Conservation (phyloP, 2,329 filamentous ascomycete genomes). For the Neonectria neomacrospora region DNA sequence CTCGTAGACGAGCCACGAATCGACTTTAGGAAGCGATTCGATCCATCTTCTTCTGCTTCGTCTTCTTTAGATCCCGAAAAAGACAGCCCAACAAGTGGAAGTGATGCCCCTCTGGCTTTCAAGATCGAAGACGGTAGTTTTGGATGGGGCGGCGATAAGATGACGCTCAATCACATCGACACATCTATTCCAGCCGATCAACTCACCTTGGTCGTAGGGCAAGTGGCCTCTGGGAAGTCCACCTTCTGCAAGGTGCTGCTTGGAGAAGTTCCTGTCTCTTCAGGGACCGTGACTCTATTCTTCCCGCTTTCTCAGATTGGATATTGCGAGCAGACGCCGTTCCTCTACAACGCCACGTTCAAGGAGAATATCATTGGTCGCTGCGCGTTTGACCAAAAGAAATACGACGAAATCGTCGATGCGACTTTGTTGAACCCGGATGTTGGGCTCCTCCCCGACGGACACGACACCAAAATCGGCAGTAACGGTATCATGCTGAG, state of each 20-base stretch:
- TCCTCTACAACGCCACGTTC: slow-evolving; percentile 50
- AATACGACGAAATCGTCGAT: slow-evolving; percentile 51
- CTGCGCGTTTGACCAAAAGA: slow-evolving; percentile 42
- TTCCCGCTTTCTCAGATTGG: slow-evolving; percentile 38
- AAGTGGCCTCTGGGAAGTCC: slow-evolving; percentile 52
- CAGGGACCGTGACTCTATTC: slow-evolving; percentile 29
- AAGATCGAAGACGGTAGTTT: slow-evolving; percentile 36
- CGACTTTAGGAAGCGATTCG: slow-evolving; percentile 35
- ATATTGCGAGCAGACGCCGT: slow-evolving; percentile 50
- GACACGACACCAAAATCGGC: slow-evolving; percentile 53
- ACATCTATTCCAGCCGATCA: slow-evolving; percentile 30
- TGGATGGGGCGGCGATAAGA: slow-evolving; percentile 43
- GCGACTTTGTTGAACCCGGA: slow-evolving; percentile 49
- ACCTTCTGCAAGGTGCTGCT: slow-evolving; percentile 52
- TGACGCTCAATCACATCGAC: slow-evolving; percentile 35
- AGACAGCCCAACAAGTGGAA: rapidly evolving
- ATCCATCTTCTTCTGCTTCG: neutral
- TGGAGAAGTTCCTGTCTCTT: slow-evolving; percentile 42
- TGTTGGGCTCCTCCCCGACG: slow-evolving; percentile 46
- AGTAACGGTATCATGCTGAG: slow-evolving; percentile 55
- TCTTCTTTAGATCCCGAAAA: slow-evolving; percentile 25
- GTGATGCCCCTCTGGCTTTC: slow-evolving; percentile 15
- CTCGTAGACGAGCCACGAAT: slow-evolving; percentile 45
- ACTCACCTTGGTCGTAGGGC: slow-evolving; percentile 52
- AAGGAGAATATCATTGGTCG: slow-evolving; percentile 53